A percentile compares a stretch with the other conserved stretches of the same genome.
phyloP scores from a whole-genome alignment of 257 asterid species.

The Solanum rostratum region DNA sequence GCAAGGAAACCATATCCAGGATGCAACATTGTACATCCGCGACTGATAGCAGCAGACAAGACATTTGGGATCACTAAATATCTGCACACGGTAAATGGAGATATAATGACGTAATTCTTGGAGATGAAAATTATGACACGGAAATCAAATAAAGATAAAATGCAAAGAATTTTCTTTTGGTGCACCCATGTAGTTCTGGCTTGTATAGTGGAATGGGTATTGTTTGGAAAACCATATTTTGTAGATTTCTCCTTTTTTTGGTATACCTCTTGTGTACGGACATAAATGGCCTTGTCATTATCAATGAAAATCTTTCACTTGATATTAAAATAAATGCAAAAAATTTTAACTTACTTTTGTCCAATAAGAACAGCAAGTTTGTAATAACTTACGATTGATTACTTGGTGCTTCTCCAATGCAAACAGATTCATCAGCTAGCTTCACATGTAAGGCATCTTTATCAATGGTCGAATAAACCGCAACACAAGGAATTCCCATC shows the following conservation, averaged over 20 bases:
- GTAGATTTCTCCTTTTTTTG: background rate
- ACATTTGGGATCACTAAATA: conserved; percentile 79
- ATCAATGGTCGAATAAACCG: conserved; percentile 90
- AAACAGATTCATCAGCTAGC: conserved; percentile 92
- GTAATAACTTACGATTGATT: conserved; percentile 75
- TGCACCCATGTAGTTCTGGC: background rate
- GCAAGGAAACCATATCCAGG: conserved; percentile 98
- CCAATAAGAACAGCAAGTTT: too few relatives aligned
- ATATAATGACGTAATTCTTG: background rate
- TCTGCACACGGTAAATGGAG: conserved; percentile 25
- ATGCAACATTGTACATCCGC: conserved; percentile 91
- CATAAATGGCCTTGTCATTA: background rate
- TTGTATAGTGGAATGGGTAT: background rate
- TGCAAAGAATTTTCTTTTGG: background rate
- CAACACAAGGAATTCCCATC: conserved; percentile 97
- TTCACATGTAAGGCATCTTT: conserved; percentile 96
- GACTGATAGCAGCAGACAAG: conserved; percentile 82
- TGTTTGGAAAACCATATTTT: background rate
- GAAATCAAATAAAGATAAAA: background rate
- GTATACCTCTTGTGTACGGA: background rate
- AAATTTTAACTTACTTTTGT: too few relatives aligned
- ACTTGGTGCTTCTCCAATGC: conserved; percentile 99
- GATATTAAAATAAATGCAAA: too few relatives aligned
- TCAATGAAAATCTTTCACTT: too few relatives aligned
- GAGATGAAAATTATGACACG: background rate